Evolutionary conservation across 805 yeast species (phyloP).

Genomic region (Saccharomycopsis malanga): DNA sequence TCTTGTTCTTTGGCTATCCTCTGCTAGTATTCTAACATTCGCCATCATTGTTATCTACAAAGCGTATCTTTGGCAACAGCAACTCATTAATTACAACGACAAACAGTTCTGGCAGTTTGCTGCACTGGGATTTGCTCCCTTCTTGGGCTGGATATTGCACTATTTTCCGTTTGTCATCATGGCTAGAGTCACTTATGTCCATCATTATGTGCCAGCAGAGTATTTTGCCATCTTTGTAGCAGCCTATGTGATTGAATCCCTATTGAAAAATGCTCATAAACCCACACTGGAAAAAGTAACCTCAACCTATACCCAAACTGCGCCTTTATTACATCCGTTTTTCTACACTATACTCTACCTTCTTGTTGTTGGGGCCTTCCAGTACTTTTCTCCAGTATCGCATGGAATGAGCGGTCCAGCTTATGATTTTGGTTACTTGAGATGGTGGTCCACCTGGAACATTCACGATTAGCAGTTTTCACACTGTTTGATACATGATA

Average conservation of each 20-base stretch:
- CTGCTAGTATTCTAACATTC: conserved; percentile 38
- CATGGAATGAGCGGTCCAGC: conserved; percentile 58
- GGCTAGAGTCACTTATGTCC: conserved; percentile 97
- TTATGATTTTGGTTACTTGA: conserved; percentile 37
- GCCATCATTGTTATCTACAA: conserved; percentile 28
- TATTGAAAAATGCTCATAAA: too few relatives aligned
- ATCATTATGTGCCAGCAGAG: conserved; percentile 92
- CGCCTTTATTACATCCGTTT: too few relatives aligned
- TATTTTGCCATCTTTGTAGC: conserved; percentile 84
- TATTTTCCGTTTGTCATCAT: conserved; percentile 81
- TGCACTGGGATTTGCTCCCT: conserved; percentile 74
- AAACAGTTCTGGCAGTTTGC: conserved; percentile 35
- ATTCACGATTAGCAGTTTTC: neutral
- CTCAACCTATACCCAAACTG: neutral
- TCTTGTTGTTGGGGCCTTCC: conserved; percentile 45
- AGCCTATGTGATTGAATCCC: conserved; percentile 53
- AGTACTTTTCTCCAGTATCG: conserved; percentile 48
- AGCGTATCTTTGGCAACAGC: conserved; percentile 60
- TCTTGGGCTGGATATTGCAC: conserved; percentile 86
- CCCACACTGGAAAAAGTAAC: conserved; percentile 22
- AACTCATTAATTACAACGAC: conserved; percentile 39
- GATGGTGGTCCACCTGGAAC: conserved; percentile 42
- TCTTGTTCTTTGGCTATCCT: conserved; percentile 52
- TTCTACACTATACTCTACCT: conserved; percentile 39
- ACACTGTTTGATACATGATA: neutral